phyloP scores from a whole-genome alignment of 2,329 filamentous ascomycete species.

The Curvularia spicifera region DNA sequence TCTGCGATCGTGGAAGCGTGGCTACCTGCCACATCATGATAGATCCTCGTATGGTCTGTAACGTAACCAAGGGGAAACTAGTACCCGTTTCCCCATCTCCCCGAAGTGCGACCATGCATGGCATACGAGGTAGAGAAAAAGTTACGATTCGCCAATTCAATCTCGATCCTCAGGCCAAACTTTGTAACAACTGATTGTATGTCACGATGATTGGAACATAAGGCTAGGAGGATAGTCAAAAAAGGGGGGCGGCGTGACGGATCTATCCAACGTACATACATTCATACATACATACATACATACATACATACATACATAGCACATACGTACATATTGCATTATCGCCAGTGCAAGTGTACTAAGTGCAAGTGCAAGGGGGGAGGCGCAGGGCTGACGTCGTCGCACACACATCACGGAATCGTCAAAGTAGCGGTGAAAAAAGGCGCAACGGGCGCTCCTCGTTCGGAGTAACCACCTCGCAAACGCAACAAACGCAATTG shows the following conservation, averaged over 20 bases:
- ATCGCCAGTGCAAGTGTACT: not conserved
- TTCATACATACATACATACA: not conserved
- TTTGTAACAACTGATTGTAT: not conserved
- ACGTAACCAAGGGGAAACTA: not conserved
- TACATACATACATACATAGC: not conserved
- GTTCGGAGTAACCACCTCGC: too few relatives aligned
- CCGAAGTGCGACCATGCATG: not conserved
- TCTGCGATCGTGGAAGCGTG: not conserved
- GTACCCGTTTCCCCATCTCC: constrained; percentile 1
- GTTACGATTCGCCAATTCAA: not conserved
- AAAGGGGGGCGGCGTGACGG: not conserved
- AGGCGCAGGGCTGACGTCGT: not conserved
- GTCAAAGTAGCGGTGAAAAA: not conserved
- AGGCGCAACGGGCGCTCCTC: too few relatives aligned
- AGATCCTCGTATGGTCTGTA: not conserved
- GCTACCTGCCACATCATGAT: not conserved
- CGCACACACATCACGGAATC: not conserved
- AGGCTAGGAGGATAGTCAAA: not conserved
- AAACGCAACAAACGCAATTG: not conserved
- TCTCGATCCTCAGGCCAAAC: not conserved
- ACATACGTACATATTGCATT: not conserved
- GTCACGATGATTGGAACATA: not conserved
- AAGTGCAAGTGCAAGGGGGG: too few relatives aligned
- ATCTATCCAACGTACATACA: not conserved
- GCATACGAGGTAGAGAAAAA: not conserved